phyloP scores from a whole-genome alignment of 108 stramenopile species.

The Cyclotella atomus region DNA sequence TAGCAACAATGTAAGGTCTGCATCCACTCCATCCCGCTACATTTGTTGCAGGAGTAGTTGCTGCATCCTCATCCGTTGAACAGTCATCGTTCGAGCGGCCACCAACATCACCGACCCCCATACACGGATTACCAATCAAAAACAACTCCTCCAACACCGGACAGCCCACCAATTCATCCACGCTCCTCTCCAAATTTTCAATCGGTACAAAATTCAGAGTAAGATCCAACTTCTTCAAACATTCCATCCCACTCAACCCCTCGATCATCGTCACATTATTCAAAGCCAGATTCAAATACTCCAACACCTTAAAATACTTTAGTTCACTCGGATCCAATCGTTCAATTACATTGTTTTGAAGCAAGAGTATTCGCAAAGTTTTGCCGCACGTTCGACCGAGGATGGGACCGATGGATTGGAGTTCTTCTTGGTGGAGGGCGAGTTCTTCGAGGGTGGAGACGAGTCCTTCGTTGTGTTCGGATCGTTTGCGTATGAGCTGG shows the following conservation, averaged over 20 bases:
- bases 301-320: slow-evolving; percentile 77
- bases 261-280: slow-evolving; percentile 86
- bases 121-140: slow-evolving; percentile 87
- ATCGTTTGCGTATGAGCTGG: slow-evolving; percentile 59
- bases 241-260: slow-evolving; percentile 61
- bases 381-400: slow-evolving; percentile 77
- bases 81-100: no score
- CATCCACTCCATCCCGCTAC: slow-evolving; percentile 55
- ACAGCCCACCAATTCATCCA: slow-evolving; percentile 56
- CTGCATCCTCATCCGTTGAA: no score
- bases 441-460: slow-evolving; percentile 88
- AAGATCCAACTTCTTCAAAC: slow-evolving; percentile 85
- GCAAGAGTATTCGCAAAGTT: slow-evolving; percentile 83
- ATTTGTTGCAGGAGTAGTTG: not conserved
- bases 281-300: slow-evolving; percentile 90
- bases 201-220: slow-evolving; percentile 90
- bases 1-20: slow-evolving; percentile 67
- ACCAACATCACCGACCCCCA: slow-evolving; percentile 33
- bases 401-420: slow-evolving; percentile 75
- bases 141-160: slow-evolving; percentile 71
- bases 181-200: slow-evolving; percentile 66
- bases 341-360: slow-evolving; percentile 89
- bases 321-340: slow-evolving; percentile 65
- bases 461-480: slow-evolving; percentile 85
- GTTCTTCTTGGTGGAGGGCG: slow-evolving; percentile 90